These are phyloP conservation scores for Micractinium sp. DNA, from an alignment of 139 green algal species.

Conservation along the genomic window DNA sequence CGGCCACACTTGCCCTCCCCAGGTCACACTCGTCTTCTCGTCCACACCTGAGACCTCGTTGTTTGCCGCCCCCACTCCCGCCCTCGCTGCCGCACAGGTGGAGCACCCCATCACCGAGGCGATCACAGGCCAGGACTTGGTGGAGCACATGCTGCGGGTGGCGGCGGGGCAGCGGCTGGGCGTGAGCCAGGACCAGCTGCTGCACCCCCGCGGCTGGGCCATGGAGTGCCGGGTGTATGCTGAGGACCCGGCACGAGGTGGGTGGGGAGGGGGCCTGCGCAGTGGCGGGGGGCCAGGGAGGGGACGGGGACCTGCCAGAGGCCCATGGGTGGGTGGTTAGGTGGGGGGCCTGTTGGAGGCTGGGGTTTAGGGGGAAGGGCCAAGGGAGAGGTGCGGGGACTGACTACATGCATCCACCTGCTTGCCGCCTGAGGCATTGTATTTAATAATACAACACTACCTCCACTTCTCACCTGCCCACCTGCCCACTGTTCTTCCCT, in stretches of 20 bases:
- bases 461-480: not conserved
- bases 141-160: conserved; percentile 57
- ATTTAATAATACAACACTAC: too few relatives aligned
- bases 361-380: not conserved
- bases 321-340: not conserved
- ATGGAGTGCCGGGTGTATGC: conserved; percentile 67
- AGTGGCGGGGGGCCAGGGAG: not conserved
- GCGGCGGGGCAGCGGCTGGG: conserved; percentile 45
- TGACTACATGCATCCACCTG: too few relatives aligned
- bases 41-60: not conserved
- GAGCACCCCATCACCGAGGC: conserved; percentile 56
- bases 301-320: not conserved
- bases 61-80: not conserved
- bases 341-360: not conserved
- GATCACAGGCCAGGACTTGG: conserved; percentile 48
- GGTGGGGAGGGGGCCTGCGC: not conserved
- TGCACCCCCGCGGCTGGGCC: conserved; percentile 49
- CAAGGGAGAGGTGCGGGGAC: too few relatives aligned
- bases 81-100: conserved; percentile 37
- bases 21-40: not conserved
- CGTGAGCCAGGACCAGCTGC: conserved; percentile 48
- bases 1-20: too few relatives aligned
- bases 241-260: conserved; percentile 37
- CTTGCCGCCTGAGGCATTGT: too few relatives aligned
- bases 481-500: not conserved